phyloP scores from a whole-genome alignment of 345 rosid species.

The Citrus hindsii region DNA sequence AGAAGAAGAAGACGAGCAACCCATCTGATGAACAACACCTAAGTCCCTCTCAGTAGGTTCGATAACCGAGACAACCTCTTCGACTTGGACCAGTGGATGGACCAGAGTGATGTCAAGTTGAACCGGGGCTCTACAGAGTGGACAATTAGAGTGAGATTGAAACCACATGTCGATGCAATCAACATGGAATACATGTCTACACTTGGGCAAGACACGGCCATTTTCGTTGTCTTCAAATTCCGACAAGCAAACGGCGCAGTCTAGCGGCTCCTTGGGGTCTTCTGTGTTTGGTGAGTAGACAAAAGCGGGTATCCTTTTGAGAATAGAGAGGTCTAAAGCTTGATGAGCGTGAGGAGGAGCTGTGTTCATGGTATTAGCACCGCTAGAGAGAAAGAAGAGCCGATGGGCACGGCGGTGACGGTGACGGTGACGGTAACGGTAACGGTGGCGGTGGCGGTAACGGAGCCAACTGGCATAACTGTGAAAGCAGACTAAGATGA shows the following conservation, averaged over 20 bases:
- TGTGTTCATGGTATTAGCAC: conserved; percentile 4
- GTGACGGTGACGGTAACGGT: conserved; percentile 33
- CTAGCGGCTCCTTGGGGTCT: conserved; percentile 17
- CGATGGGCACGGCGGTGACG: conserved; percentile 42
- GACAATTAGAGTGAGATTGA: conserved; percentile 66
- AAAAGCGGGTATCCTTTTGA: conserved; percentile 56
- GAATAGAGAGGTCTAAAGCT: conserved; percentile 47
- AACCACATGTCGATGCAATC: conserved; percentile 92
- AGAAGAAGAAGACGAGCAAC: conserved; percentile 3
- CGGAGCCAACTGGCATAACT: conserved; percentile 48
- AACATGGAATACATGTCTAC: conserved; percentile 71
- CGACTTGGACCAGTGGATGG: background rate
- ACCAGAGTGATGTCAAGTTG: conserved; percentile 17
- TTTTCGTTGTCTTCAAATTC: conserved; percentile 68
- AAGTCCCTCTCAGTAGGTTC: conserved; percentile 18
- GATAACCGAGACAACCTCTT: background rate
- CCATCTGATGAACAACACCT: conserved; percentile 5
- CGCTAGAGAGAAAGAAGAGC: conserved; percentile 27
- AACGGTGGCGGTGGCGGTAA: conserved; percentile 41
- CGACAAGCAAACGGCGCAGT: conserved; percentile 74
- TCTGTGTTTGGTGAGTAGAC: conserved; percentile 27
- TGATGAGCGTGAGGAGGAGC: conserved; percentile 11
- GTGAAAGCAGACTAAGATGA: conserved; percentile 54
- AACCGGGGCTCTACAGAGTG: conserved; percentile 76
- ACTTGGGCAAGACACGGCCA: conserved; percentile 62